Evolutionary conservation across 768 basidiomycete genomes (phyloP).

Genomic region (Rhodotorula paludigena): DNA sequence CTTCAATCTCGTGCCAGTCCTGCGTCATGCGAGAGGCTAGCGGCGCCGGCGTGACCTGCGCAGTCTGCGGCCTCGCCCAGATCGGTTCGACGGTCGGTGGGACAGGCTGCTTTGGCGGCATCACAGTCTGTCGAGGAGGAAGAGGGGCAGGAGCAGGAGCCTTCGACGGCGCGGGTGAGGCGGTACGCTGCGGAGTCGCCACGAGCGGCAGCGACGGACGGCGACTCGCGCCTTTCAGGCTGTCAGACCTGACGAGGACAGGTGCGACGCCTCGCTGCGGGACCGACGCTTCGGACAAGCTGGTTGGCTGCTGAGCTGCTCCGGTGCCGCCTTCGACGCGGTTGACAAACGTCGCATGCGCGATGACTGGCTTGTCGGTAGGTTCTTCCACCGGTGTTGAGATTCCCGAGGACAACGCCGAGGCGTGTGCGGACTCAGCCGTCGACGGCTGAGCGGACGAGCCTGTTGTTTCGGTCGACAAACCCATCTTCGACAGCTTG

Average conservation of each 20-base stretch:
- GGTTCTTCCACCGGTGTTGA: constrained; percentile 10
- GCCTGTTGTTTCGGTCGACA: not conserved
- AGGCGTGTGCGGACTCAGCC: not conserved
- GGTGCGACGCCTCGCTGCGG: not conserved
- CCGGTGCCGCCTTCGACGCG: not conserved
- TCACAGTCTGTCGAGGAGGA: no score
- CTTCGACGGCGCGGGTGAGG: not conserved
- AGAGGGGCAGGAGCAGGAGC: not conserved
- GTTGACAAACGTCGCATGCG: constrained; percentile 19
- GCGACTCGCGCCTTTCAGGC: not conserved
- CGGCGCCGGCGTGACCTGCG: not conserved
- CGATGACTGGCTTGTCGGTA: constrained; percentile 11
- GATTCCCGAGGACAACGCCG: not conserved
- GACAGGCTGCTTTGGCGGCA: not conserved
- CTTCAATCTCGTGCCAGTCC: not conserved
- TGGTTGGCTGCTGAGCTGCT: not conserved
- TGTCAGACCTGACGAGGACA: constrained; percentile 22
- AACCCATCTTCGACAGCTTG: constrained; percentile 19
- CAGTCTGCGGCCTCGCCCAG: not conserved
- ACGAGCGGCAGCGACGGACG: not conserved
- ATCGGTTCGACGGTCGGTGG: not conserved
- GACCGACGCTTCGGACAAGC: not conserved
- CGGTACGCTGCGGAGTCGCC: no score
- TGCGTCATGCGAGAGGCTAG: not conserved
- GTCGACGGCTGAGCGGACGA: not conserved